phyloP scores from a whole-genome alignment of 495 filamentous ascomycete species.

The Pyrenula aspistea region DNA sequence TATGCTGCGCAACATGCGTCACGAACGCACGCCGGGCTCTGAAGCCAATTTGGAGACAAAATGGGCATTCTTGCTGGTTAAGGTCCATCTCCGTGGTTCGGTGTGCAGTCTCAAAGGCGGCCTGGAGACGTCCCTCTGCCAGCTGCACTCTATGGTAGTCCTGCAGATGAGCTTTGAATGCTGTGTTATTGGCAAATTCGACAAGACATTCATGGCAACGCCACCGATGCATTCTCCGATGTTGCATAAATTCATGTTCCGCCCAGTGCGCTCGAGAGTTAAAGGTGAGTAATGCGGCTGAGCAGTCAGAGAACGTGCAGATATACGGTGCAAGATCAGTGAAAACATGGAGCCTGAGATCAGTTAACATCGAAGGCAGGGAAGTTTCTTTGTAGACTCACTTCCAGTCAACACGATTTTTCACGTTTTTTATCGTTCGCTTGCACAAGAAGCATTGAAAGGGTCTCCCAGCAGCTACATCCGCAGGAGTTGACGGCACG shows the following conservation, averaged over 20 bases:
- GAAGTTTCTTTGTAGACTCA: constrained; percentile 7
- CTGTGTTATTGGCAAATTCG: too few relatives aligned
- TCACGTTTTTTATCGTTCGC: constrained; percentile 1
- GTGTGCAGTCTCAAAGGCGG: not conserved
- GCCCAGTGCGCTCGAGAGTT: constrained; percentile 12
- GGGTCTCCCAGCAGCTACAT: constrained; percentile 3
- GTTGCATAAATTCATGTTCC: constrained; percentile 16
- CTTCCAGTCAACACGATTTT: constrained; percentile 11
- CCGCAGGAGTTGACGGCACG: constrained; percentile 6
- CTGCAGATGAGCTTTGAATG: too few relatives aligned
- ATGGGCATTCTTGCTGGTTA: constrained; percentile 1
- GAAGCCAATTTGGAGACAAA: constrained; percentile 2
- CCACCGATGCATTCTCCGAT: too few relatives aligned
- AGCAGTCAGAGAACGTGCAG: constrained; percentile 16
- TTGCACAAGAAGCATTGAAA: constrained; percentile 9
- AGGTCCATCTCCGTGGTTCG: not conserved
- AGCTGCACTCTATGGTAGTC: too few relatives aligned
- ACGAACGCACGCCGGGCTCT: constrained; percentile 4
- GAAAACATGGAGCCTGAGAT: constrained; percentile 17
- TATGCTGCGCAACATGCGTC: constrained; percentile 8
- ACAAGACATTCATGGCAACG: too few relatives aligned
- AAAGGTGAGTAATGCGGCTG: constrained; percentile 11
- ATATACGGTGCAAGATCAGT: constrained; percentile 21
- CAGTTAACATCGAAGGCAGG: not conserved
- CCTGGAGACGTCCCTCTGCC: too few relatives aligned